These are phyloP conservation scores for Trypanosoma melophagium DNA, from an alignment of 208 protist species.

Conservation along the genomic window DNA sequence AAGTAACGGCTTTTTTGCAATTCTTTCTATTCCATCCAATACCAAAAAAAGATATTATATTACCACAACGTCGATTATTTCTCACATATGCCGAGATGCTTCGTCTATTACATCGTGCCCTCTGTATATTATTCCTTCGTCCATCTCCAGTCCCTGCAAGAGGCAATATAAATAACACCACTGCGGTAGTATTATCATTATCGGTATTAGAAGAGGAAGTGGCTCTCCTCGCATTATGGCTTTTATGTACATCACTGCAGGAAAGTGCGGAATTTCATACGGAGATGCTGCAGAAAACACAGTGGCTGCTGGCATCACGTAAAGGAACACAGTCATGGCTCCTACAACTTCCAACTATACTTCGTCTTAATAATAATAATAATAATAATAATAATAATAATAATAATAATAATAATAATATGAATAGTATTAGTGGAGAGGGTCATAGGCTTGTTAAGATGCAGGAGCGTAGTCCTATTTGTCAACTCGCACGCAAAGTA, in stretches of 20 bases:
- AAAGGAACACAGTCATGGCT: constrained; percentile 18
- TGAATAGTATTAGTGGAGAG: not conserved
- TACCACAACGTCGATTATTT: constrained; percentile 1
- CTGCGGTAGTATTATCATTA: no score
- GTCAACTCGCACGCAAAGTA: constrained; percentile 14
- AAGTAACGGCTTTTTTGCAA: constrained; percentile 6
- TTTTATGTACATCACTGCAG: not conserved
- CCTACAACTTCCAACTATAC: constrained; percentile 15
- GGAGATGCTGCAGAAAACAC: constrained; percentile 12
- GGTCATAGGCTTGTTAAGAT: not conserved
- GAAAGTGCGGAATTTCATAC: not conserved
- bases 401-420: not conserved
- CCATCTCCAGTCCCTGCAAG: not conserved
- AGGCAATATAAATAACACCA: not conserved
- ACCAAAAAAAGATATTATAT: not conserved
- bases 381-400: not conserved
- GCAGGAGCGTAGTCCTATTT: constrained; percentile 17
- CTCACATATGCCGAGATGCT: constrained; percentile 11
- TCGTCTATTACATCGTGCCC: constrained; percentile 9
- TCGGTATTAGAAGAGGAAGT: constrained; percentile 6
- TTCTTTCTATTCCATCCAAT: constrained; percentile 9
- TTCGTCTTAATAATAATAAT: not conserved
- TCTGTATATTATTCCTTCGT: constrained; percentile 14
- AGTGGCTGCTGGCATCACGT: constrained; percentile 18
- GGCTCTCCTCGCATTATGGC: constrained; percentile 20